Evolutionary conservation across 2,329 filamentous ascomycete species (phyloP).

Genomic region (Cordyceps sp.): DNA sequence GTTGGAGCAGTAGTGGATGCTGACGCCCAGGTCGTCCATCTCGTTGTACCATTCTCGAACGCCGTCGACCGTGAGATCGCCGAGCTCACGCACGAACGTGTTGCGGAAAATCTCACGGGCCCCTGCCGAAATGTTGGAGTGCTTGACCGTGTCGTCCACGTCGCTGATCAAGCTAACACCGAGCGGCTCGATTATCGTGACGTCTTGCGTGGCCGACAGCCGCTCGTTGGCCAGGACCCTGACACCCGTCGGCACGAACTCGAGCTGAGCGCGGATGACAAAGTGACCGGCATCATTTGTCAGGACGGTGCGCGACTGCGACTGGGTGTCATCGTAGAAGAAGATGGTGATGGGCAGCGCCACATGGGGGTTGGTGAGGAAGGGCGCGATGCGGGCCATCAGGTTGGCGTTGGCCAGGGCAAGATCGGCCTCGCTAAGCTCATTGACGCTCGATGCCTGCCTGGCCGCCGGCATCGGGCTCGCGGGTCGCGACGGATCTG

Average conservation of each 20-base stretch:
- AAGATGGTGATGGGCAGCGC: constrained; percentile 75
- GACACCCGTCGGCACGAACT: constrained; percentile 83
- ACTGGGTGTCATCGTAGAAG: constrained; percentile 78
- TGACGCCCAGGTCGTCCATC: constrained; percentile 65
- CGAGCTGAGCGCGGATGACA: constrained; percentile 57
- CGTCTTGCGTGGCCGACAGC: constrained; percentile 63
- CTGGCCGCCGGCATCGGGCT: constrained; percentile 25
- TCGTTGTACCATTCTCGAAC: constrained; percentile 78
- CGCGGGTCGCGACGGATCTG: constrained; percentile 19
- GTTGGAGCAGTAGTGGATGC: constrained; percentile 96
- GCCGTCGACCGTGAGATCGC: constrained; percentile 68
- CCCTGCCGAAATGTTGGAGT: constrained; percentile 75
- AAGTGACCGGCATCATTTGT: constrained; percentile 91
- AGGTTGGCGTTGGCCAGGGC: constrained; percentile 69
- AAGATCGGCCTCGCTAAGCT: constrained; percentile 63
- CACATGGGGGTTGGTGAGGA: constrained; percentile 69
- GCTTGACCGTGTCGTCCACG: constrained; percentile 94
- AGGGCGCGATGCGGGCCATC: constrained; percentile 75
- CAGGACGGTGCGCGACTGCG: constrained; percentile 66
- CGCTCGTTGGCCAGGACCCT: constrained; percentile 74
- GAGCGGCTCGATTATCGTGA: constrained; percentile 58
- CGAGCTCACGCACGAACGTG: constrained; percentile 77
- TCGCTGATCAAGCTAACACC: constrained; percentile 93
- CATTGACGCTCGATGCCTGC: constrained; percentile 21
- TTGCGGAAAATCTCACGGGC: constrained; percentile 93